Conservation (phyloP, 129 eudicot genomes). For the Flaveria ramosissima region DNA sequence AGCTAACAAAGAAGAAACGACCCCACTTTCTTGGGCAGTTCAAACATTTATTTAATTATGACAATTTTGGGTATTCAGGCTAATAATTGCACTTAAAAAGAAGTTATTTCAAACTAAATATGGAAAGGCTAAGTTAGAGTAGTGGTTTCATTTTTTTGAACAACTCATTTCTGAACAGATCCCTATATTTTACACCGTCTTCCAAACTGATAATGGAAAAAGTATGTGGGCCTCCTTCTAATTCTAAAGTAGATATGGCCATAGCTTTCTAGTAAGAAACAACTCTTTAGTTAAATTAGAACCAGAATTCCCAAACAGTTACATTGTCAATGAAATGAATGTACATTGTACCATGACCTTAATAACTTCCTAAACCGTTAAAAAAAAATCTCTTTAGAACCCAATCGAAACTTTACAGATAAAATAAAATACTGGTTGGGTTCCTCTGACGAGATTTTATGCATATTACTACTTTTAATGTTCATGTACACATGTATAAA, state of each 20-base stretch:
- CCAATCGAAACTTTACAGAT: no score
- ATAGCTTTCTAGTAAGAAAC: conserved; percentile 31
- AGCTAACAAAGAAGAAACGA: conserved; percentile 17
- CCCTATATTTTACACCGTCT: conserved; percentile 27
- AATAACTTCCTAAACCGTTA: no score
- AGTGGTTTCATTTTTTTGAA: conserved; percentile 22
- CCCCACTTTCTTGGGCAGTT: conserved; percentile 39
- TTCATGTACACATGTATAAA: conserved; percentile 17
- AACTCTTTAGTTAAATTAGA: conserved; percentile 34
- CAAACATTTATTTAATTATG: conserved; percentile 16
- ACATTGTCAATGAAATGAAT: neutral
- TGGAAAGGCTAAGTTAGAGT: conserved; percentile 32
- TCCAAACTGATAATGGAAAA: conserved; percentile 23
- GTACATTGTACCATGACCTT: no score
- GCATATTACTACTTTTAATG: neutral
- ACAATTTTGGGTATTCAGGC: conserved; percentile 31
- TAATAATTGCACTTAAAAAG: conserved; percentile 19
- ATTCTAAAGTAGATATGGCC: conserved; percentile 23
- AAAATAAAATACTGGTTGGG: neutral
- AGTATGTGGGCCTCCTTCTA: conserved; percentile 42
- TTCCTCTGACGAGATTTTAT: neutral
- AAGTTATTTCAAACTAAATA: conserved; percentile 34
- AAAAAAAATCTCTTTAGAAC: no score
- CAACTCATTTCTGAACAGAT: conserved; percentile 32
- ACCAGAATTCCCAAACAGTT: conserved; percentile 25